These are phyloP conservation scores for Fusarium illudens DNA, from an alignment of 2,329 filamentous ascomycete species.

Conservation along the genomic window DNA sequence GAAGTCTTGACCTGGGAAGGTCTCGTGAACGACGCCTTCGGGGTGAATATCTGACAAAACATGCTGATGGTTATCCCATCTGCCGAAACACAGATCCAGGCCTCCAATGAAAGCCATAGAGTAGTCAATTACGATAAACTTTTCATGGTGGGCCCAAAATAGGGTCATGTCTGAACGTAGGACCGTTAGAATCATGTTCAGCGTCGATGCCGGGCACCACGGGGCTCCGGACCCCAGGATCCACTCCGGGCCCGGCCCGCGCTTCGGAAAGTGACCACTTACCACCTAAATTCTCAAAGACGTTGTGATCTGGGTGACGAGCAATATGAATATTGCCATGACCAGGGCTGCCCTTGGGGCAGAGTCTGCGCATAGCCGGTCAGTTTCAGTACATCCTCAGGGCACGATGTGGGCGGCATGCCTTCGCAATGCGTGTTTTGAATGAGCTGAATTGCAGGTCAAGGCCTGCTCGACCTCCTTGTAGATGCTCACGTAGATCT, in stretches of 20 bases:
- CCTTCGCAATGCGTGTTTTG: constrained; percentile 68
- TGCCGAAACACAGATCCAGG: constrained; percentile 92
- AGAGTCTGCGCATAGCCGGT: constrained; percentile 57
- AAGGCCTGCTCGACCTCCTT: constrained; percentile 84
- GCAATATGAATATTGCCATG: constrained; percentile 89
- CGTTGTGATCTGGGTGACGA: constrained; percentile 94
- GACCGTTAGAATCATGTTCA: neutral
- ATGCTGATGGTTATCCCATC: constrained; percentile 91
- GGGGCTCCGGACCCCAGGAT: neutral
- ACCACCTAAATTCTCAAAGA: constrained; percentile 86
- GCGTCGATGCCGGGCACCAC: neutral
- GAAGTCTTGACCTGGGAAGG: constrained; percentile 97
- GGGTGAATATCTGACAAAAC: constrained; percentile 88
- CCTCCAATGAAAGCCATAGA: constrained; percentile 91
- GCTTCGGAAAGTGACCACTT: neutral
- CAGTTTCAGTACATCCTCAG: neutral
- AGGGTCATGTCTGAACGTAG: constrained; percentile 70
- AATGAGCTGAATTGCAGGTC: constrained; percentile 92
- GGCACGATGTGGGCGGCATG: neutral
- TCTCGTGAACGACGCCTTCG: constrained; percentile 78
- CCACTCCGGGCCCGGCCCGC: neutral
- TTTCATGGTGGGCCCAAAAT: constrained; percentile 98
- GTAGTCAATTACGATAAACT: constrained; percentile 96
- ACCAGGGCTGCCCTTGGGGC: constrained; percentile 81
- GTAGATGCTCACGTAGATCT: constrained; percentile 94